Evolutionary conservation across 2,329 filamentous ascomycete species (phyloP), one percentile per base, ranked within the genome.

Genomic region (Pseudogymnoascus sp.): DNA sequence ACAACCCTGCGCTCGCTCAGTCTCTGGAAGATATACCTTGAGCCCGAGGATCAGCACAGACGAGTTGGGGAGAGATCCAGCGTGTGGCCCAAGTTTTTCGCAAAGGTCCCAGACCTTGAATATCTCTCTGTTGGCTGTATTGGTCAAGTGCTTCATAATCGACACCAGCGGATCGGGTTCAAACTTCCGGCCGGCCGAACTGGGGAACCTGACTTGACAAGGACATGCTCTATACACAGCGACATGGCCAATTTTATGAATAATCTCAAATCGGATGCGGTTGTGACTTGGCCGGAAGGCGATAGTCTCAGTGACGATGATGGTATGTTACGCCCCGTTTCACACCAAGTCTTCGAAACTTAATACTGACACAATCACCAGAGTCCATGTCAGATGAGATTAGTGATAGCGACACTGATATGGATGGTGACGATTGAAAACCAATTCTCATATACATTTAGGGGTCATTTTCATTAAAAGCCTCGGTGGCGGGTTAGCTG

Each of bases 1-100:
- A 65, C 75, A 1, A 78, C 74, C 0, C 72, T 85, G 1, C 69
- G 73, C 7, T 66, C 67, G 5, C 69, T 84, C 6, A 76, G 75
- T 61, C 67, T 84, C 0, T 79, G 79, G 69, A 79, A 75, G 47
- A 66, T 82, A 15, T 72, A 63, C 0, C 65, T 77, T 24, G 33
- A 58, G 17, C 21, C 15, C 11, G 39, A 59, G 13, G 61, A 63
- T 1, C 47, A 62, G 5, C n/a, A 7, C 13, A 10, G 35, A 61
- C 1, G 5, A 59, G 15, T 1, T 13, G 15, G 47, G 15, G 21
- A 54, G 29, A 72, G 68, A 60, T 36, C 65, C 59, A 76, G 72
- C 60, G 66, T 74, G n/a, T 81, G 78, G 78, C 61, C 64, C 1
- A 64, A 65, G 3, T 71, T 81, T 15, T 71, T 81, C 33, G 65